Conservation (phyloP, 192 early-diverging fungal species). For the Podila horticola region DNA sequence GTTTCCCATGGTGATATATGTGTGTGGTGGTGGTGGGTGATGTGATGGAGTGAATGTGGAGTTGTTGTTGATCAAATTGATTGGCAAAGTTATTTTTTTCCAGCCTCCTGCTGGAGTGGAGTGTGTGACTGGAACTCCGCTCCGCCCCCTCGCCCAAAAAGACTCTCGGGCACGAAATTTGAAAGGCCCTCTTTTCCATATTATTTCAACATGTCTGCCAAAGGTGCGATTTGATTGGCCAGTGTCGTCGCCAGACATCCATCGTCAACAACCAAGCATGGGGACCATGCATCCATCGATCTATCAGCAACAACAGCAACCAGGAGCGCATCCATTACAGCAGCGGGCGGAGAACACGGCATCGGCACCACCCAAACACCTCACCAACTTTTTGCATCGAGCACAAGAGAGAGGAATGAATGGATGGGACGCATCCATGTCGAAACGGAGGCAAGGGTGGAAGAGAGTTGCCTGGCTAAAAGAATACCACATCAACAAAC, state of each 20-base stretch:
- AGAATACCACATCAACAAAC: too few species aligned
- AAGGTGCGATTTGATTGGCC: constrained; percentile 35
- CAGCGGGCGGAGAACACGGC: not conserved
- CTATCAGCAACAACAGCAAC: not conserved
- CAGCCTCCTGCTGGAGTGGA: not conserved
- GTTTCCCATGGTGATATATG: constrained; percentile 34
- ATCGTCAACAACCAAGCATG: not conserved
- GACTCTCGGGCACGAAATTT: constrained; percentile 8
- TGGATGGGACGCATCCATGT: not conserved
- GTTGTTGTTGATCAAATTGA: not conserved
- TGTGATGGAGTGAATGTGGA: not conserved
- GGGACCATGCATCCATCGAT: constrained; percentile 2
- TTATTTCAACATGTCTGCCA: constrained; percentile 47
- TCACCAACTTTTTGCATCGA: too few species aligned
- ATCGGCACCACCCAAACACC: not conserved
- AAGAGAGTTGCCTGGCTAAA: too few species aligned
- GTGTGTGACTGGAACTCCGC: not conserved
- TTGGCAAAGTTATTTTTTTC: not conserved
- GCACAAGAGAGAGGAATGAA: not conserved
- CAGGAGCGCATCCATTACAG: not conserved
- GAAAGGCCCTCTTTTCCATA: constrained; percentile 40
- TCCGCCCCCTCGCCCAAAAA: not conserved
- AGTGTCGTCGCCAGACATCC: not conserved
- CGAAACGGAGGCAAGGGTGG: too few species aligned
- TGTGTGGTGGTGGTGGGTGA: constrained; percentile 1